Percentiles rank a stretch among this genome's conserved stretches.
These are phyloP conservation scores for Thalassia testudinum DNA, from an alignment of 116 monocot genomes.

Conservation along the genomic window DNA sequence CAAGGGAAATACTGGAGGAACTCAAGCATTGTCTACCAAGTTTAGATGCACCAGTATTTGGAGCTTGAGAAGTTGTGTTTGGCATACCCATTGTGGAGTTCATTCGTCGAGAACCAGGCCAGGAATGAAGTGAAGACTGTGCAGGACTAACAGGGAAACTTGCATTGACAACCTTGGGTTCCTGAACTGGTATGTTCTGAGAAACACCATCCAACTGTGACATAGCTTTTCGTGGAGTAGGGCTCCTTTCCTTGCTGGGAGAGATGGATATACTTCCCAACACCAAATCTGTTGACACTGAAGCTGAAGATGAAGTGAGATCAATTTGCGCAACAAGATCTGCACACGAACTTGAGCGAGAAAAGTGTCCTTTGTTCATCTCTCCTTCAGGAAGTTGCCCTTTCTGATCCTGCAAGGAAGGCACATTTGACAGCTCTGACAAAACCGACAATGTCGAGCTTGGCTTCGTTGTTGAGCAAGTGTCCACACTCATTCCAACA, in stretches of 20 bases:
- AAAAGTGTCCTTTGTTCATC: slow-evolving; percentile 4
- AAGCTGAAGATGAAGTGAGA: slow-evolving; percentile 32
- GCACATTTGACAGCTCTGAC: slow-evolving; percentile 4
- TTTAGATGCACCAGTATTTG: slow-evolving; percentile 1
- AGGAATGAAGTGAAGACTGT: slow-evolving; percentile 6
- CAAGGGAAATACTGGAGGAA: slow-evolving; percentile 12
- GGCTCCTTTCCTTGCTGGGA: slow-evolving; percentile 9
- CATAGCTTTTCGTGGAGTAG: neutral
- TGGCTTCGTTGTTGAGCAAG: neutral
- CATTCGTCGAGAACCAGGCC: slow-evolving; percentile 5
- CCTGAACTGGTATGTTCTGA: slow-evolving; percentile 3
- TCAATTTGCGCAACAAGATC: slow-evolving; percentile 16
- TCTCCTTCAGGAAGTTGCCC: too few species aligned
- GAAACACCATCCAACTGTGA: neutral
- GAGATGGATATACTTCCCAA: slow-evolving; percentile 31
- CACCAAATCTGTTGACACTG: slow-evolving; percentile 80
- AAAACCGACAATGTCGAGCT: slow-evolving; percentile 4
- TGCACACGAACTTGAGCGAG: slow-evolving; percentile 10
- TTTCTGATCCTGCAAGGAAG: too few species aligned
- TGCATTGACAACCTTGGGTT: slow-evolving; percentile 6
- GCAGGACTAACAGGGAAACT: slow-evolving; percentile 5
- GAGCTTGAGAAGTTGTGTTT: slow-evolving; percentile 3
- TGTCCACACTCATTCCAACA: slow-evolving; percentile 3
- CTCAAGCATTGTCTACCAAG: slow-evolving; percentile 2
- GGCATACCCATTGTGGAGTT: too few species aligned